A percentile compares a stretch with the other conserved stretches of the same genome.
phyloP scores from a whole-genome alignment of 169 alveolate genomes.

The Condylostoma magnum region DNA sequence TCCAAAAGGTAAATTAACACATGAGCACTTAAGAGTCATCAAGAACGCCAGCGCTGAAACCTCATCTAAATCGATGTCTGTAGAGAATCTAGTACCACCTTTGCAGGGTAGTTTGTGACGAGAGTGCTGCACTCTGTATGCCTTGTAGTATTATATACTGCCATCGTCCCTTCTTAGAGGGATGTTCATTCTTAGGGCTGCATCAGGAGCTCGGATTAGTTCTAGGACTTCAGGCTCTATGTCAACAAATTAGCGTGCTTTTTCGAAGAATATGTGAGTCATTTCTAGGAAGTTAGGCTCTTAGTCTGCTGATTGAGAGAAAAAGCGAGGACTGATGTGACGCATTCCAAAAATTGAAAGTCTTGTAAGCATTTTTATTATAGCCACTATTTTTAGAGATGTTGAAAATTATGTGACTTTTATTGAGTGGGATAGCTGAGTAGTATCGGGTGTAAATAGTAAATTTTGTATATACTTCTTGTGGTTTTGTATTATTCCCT shows the following conservation, averaged over 20 bases:
- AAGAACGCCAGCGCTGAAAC: constrained; percentile 61
- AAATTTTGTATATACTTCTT: too few relatives aligned
- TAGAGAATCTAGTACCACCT: constrained; percentile 69
- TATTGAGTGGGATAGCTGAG: too few relatives aligned
- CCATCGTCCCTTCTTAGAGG: constrained; percentile 70
- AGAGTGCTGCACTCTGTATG: constrained; percentile 70
- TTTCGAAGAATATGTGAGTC: constrained; percentile 48
- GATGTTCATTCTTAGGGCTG: constrained; percentile 30
- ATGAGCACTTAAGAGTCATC: constrained; percentile 67
- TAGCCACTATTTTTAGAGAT: too few relatives aligned
- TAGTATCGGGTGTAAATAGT: too few relatives aligned
- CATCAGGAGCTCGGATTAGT: constrained; percentile 34
- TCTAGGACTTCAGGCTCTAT: constrained; percentile 46
- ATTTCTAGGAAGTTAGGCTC: constrained; percentile 52
- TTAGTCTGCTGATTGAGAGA: constrained; percentile 1
- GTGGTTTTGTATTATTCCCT: too few relatives aligned
- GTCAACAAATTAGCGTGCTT: constrained; percentile 50
- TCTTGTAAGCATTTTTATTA: constrained; percentile 11
- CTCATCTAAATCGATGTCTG: constrained; percentile 45
- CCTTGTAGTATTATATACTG: constrained; percentile 40
- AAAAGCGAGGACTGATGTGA: constrained; percentile 26
- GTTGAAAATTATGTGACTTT: too few relatives aligned
- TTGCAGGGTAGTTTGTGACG: constrained; percentile 61
- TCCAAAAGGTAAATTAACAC: constrained; percentile 66
- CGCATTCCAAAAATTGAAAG: constrained; percentile 39